Conservation (phyloP, 441 rosid genomes). For the Isatis lusitanica region DNA sequence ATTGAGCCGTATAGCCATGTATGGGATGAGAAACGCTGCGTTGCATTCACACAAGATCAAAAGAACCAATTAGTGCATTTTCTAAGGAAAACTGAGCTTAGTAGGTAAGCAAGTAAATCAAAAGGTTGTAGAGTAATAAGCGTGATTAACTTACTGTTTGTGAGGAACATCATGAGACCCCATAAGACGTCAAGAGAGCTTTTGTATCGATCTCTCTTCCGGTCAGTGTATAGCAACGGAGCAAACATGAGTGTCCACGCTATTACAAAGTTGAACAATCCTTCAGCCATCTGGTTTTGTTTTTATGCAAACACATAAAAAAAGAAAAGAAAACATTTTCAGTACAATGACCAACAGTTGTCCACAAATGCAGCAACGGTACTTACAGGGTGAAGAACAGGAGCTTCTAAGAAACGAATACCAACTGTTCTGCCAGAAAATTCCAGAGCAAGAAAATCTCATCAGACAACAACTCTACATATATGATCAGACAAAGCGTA, state of each 20-base stretch:
- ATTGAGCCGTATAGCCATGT: constrained; percentile 86
- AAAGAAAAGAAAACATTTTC: constrained; percentile 2
- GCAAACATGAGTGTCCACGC: constrained; percentile 99
- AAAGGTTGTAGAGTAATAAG: neutral
- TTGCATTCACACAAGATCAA: constrained; percentile 19
- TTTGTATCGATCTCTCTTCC: constrained; percentile 67
- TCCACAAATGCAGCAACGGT: neutral
- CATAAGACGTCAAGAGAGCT: constrained; percentile 77
- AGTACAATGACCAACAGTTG: neutral
- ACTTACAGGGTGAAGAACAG: constrained; percentile 87
- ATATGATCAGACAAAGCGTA: neutral
- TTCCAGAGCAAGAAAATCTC: constrained; percentile 11
- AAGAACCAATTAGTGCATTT: neutral
- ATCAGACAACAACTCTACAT: neutral
- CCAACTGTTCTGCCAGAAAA: constrained; percentile 77
- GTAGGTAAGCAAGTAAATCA: neutral
- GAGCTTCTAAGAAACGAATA: constrained; percentile 64
- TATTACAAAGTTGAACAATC: constrained; percentile 87
- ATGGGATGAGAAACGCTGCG: constrained; percentile 86
- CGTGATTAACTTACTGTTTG: constrained; percentile 55
- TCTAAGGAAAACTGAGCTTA: neutral
- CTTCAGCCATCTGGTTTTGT: constrained; percentile 71
- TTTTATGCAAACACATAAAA: neutral
- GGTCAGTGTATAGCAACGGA: constrained; percentile 84
- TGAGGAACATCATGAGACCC: constrained; percentile 94